phyloP scores from a whole-genome alignment of 169 alveolate genomes.

The Plasmodium gonderi region DNA sequence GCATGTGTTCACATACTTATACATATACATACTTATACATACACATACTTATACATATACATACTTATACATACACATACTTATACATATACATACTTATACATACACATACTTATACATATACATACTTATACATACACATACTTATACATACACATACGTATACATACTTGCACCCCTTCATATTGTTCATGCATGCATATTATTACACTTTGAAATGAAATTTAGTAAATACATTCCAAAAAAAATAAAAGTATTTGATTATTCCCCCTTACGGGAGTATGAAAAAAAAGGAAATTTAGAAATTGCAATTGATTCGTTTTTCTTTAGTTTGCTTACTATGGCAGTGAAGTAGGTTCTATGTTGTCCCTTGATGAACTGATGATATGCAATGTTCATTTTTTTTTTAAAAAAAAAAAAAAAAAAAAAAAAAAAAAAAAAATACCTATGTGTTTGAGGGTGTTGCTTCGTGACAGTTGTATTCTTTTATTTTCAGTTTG shows the following conservation, averaged over 20 bases:
- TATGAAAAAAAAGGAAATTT: too few species aligned
- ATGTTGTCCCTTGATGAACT: background rate
- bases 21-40: background rate
- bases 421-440: background rate
- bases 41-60: background rate
- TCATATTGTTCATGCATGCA: too few species aligned
- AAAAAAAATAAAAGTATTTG: too few species aligned
- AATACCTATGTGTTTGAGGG: too few species aligned
- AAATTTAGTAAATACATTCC: too few species aligned
- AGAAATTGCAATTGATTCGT: too few species aligned
- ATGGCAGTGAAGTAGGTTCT: constrained; percentile 50
- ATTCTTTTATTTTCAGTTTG: too few species aligned
- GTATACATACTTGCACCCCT: background rate
- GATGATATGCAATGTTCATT: background rate
- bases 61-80: too few species aligned
- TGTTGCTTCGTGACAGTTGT: too few species aligned
- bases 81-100: background rate
- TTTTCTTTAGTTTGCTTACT: background rate
- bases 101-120: background rate
- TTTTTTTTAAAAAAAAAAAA: background rate
- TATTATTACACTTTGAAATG: too few species aligned
- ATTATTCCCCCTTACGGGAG: too few species aligned
- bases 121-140: too few species aligned
- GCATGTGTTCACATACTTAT: background rate
- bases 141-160: background rate